These are phyloP conservation scores for Malassezia psittaci DNA, from an alignment of 1,284 basidiomycete species.

Conservation along the genomic window DNA sequence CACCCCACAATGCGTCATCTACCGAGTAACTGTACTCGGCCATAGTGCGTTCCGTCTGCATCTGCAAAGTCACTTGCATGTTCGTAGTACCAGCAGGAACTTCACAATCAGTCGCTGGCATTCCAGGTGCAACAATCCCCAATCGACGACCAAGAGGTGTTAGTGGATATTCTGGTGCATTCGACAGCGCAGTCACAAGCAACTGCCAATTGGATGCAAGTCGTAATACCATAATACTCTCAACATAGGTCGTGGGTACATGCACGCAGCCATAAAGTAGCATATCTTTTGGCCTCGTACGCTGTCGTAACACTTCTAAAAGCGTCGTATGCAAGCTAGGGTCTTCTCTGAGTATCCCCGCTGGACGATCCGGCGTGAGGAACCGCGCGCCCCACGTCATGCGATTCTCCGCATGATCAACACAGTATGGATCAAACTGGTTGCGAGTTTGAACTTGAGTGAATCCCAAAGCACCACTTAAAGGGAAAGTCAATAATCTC, in stretches of 20 bases:
- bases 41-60: slow-evolving; percentile 83
- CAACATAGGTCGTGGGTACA: slow-evolving; percentile 73
- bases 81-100: slow-evolving; percentile 37
- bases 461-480: slow-evolving; percentile 85
- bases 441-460: slow-evolving; percentile 59
- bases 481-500: slow-evolving; percentile 77
- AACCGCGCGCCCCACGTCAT: slow-evolving; percentile 7
- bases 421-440: slow-evolving; percentile 49
- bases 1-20: slow-evolving; percentile 82
- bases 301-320: slow-evolving; percentile 48
- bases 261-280: slow-evolving; percentile 85
- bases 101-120: neutral
- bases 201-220: slow-evolving; percentile 52
- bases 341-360: neutral
- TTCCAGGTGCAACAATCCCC: slow-evolving; percentile 7
- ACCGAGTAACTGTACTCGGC: slow-evolving; percentile 90
- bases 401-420: slow-evolving; percentile 2
- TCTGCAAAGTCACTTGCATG: slow-evolving; percentile 75
- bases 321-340: neutral
- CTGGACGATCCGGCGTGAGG: slow-evolving; percentile 6
- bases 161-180: slow-evolving; percentile 32
- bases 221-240: slow-evolving; percentile 76
- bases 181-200: slow-evolving; percentile 40
- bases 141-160: slow-evolving; percentile 51
- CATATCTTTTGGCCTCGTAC: slow-evolving; percentile 56